Percentiles rank a stretch among this genome's conserved stretches.
These are phyloP conservation scores for Nannochloropsis gaditana DNA, from an alignment of 108 stramenopile genomes.

Conservation along the genomic window DNA sequence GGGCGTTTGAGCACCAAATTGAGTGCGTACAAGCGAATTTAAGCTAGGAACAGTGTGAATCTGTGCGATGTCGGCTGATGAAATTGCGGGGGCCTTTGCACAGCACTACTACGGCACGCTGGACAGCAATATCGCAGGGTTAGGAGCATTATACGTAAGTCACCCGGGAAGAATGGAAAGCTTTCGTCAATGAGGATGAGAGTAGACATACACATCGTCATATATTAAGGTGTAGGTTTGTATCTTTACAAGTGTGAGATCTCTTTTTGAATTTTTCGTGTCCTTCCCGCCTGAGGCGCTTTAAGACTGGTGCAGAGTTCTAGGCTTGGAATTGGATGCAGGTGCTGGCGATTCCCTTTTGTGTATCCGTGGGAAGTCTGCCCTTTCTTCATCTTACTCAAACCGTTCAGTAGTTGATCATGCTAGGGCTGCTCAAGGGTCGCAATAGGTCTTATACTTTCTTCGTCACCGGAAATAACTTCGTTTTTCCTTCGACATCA, in stretches of 20 bases:
- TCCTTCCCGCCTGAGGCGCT: background rate
- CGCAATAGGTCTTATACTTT: background rate
- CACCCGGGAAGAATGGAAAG: slow-evolving; percentile 14
- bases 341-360: no score
- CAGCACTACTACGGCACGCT: slow-evolving; percentile 30
- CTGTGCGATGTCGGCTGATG: slow-evolving; percentile 32
- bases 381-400: no score
- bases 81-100: slow-evolving; percentile 38
- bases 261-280: no score
- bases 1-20: no score
- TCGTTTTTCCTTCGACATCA: background rate
- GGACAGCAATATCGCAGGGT: slow-evolving; percentile 24
- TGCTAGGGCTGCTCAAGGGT: background rate
- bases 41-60: no score
- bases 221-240: no score
- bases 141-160: slow-evolving; percentile 21
- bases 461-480: background rate
- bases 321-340: background rate
- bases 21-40: no score
- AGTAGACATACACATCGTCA: background rate
- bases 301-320: background rate
- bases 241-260: background rate
- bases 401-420: no score
- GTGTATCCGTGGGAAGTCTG: background rate
- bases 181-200: no score